These are phyloP conservation scores for Barbatosphaeria neglecta DNA, from an alignment of 495 filamentous ascomycete species.

Conservation along the genomic window DNA sequence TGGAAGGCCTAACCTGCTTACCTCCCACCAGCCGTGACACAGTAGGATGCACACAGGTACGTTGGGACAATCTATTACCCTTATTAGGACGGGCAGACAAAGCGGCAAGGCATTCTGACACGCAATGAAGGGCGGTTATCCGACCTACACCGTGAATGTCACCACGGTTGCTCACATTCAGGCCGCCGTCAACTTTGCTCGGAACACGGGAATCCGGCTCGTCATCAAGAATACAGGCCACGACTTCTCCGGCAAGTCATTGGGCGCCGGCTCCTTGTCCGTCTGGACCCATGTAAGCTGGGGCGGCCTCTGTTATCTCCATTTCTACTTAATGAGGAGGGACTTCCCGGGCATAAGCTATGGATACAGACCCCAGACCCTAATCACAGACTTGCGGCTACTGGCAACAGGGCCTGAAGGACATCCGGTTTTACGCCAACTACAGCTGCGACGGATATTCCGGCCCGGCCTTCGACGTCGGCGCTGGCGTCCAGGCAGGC, in stretches of 20 bases:
- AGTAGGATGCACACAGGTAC: slow-evolving; percentile 1
- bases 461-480: slow-evolving; percentile 43
- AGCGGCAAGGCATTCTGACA: slow-evolving; percentile 18
- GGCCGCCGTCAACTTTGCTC: slow-evolving; percentile 50
- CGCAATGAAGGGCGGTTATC: slow-evolving; percentile 38
- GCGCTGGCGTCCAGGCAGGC: slow-evolving; percentile 42
- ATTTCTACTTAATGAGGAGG: no score
- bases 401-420: slow-evolving; percentile 9
- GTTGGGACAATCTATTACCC: not conserved
- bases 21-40: slow-evolving; percentile 20
- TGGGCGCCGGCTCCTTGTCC: slow-evolving; percentile 35
- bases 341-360: no score
- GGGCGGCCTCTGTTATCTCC: not conserved
- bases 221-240: slow-evolving; percentile 61
- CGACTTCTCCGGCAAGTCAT: slow-evolving; percentile 46
- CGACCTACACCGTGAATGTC: slow-evolving; percentile 48
- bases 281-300: slow-evolving; percentile 45
- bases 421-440: slow-evolving; percentile 6
- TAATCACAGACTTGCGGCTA: no score
- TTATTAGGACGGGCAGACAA: slow-evolving; percentile 9
- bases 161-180: slow-evolving; percentile 44
- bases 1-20: slow-evolving; percentile 19
- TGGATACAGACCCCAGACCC: no score
- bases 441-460: slow-evolving; percentile 18
- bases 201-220: slow-evolving; percentile 44